A percentile compares a stretch with the other conserved stretches of the same genome.
These are phyloP conservation scores for Quercus engelmannii DNA, from an alignment of 306 rosid species.

Conservation along the genomic window DNA sequence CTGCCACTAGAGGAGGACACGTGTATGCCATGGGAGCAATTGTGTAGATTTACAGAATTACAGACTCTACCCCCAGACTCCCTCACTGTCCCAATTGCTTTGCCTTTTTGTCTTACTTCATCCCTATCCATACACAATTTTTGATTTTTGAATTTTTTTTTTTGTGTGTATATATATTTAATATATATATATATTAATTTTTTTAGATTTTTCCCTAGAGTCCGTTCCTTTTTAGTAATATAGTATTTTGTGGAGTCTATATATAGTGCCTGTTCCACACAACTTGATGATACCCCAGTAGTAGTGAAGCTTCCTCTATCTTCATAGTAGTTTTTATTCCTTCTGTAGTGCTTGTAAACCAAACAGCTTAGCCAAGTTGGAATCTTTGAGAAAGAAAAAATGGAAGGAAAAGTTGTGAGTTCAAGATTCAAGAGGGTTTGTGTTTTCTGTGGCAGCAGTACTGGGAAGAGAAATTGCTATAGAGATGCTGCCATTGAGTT, in stretches of 20 bases:
- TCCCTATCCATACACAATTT: slow-evolving; percentile 1
- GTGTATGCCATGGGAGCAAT: not conserved
- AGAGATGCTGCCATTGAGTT: slow-evolving; percentile 54
- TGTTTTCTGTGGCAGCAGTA: slow-evolving; percentile 59
- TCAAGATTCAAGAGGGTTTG: slow-evolving; percentile 52
- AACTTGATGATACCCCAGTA: not conserved
- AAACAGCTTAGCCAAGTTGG: not conserved
- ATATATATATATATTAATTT: not conserved
- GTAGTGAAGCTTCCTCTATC: not conserved
- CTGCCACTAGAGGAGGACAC: not conserved
- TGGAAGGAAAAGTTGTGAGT: slow-evolving; percentile 34
- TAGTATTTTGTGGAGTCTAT: slow-evolving; percentile 4
- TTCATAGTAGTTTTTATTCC: not conserved
- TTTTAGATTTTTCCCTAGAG: not conserved
- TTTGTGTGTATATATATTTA: not conserved
- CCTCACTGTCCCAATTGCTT: slow-evolving; percentile 12
- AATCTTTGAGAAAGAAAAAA: slow-evolving; percentile 6
- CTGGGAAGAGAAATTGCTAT: slow-evolving; percentile 47
- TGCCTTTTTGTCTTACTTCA: slow-evolving; percentile 31
- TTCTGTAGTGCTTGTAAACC: not conserved
- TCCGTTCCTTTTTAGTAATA: not conserved
- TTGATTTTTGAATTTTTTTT: not conserved
- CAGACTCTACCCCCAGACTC: not conserved
- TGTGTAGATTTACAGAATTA: not conserved
- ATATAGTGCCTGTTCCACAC: slow-evolving; percentile 1